These are phyloP conservation scores for Daldinia vernicosa DNA, from an alignment of 495 filamentous ascomycete species.

Conservation along the genomic window DNA sequence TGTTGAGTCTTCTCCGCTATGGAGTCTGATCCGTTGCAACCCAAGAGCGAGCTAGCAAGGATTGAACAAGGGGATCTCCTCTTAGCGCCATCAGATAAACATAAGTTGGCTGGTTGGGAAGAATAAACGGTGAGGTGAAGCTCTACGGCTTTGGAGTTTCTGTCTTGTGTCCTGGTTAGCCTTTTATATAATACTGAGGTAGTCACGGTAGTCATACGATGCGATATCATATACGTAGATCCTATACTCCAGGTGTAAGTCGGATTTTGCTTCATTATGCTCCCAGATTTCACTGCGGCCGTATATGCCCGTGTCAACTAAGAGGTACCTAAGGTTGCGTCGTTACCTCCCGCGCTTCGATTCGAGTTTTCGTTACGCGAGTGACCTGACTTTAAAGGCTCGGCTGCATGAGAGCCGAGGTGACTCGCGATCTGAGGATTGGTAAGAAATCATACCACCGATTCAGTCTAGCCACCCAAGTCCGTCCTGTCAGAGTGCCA, in stretches of 20 bases:
- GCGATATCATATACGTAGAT: background rate
- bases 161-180: background rate
- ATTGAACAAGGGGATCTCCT: conserved; percentile 7
- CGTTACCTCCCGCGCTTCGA: background rate
- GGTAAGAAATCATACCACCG: conserved; percentile 33
- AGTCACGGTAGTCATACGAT: background rate
- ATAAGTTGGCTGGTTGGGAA: conserved; percentile 1
- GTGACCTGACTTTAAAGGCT: conserved; percentile 15
- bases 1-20: conserved; percentile 27
- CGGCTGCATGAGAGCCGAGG: conserved; percentile 3
- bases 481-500: conserved; percentile 17
- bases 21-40: conserved; percentile 17
- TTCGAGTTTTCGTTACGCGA: conserved; percentile 4
- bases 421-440: conserved; percentile 21
- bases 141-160: background rate
- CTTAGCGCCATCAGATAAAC: conserved; percentile 45
- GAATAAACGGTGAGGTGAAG: background rate
- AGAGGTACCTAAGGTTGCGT: background rate
- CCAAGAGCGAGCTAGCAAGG: conserved; percentile 10
- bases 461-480: conserved; percentile 18
- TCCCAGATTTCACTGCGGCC: background rate
- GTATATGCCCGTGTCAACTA: background rate
- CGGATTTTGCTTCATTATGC: background rate
- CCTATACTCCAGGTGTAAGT: background rate
- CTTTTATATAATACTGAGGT: background rate